A percentile compares a stretch with the other conserved stretches of the same genome.
phyloP scores from a whole-genome alignment of 1,284 basidiomycete species.

The Tilletiaria anomala region DNA sequence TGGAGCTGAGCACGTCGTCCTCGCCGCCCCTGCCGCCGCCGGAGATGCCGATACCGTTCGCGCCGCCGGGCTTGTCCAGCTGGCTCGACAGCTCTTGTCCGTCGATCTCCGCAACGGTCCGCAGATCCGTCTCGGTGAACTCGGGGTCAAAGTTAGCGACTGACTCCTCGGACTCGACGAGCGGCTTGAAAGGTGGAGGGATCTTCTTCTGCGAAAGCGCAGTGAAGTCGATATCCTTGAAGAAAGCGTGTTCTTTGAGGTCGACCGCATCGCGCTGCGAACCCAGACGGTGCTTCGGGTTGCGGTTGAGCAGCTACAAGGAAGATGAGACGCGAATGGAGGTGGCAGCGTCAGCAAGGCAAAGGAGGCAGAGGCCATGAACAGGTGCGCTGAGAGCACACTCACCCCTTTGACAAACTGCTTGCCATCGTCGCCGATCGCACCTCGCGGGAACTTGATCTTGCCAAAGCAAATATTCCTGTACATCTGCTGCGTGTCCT shows the following conservation, averaged over 20 bases:
- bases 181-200: slow-evolving; percentile 92
- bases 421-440: slow-evolving; percentile 95
- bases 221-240: slow-evolving; percentile 54
- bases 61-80: slow-evolving; percentile 6
- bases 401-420: slow-evolving; percentile 95
- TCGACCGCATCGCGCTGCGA: slow-evolving; percentile 79
- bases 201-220: slow-evolving; percentile 69
- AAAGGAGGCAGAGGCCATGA: slow-evolving; percentile 5
- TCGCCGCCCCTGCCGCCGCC: slow-evolving; percentile 2
- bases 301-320: slow-evolving; percentile 71
- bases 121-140: slow-evolving; percentile 74
- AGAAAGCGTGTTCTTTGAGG: slow-evolving; percentile 91
- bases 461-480: slow-evolving; percentile 94
- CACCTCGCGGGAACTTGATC: slow-evolving; percentile 93
- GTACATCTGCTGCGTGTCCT: slow-evolving; percentile 99
- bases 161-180: slow-evolving; percentile 94
- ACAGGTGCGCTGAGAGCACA: slow-evolving; percentile 21
- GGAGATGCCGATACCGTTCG: not conserved
- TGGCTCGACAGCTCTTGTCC: slow-evolving; percentile 6
- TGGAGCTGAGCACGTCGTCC: slow-evolving; percentile 20
- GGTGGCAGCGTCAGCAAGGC: slow-evolving; percentile 6
- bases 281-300: slow-evolving; percentile 89
- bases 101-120: slow-evolving; percentile 18
- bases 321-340: too few relatives aligned
- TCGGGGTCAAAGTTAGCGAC: slow-evolving; percentile 96